Base-by-base conservation (phyloP, 176 grass and related monocot genomes). In the Raddia distichophylla region DNA sequence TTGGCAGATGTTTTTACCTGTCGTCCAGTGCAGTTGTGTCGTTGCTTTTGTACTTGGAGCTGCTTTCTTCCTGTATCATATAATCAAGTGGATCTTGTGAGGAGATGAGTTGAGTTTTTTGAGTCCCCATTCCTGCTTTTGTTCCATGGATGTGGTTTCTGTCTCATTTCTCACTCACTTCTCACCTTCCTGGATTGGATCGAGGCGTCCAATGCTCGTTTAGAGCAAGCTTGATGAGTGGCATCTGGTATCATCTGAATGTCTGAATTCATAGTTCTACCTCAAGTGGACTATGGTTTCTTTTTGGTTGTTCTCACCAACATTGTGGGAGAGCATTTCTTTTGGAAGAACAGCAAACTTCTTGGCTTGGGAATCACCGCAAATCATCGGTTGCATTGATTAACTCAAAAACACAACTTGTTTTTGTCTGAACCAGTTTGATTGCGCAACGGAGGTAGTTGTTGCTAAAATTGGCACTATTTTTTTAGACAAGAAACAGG, bases 51-150 rank as follows among this genome's bases (percentile, higher is more conserved):
- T 62, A 61, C 27, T 42, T 71, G 18, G 52, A 66, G 49, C 16
- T 22, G 8, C 53, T 12, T 60, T 75, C 18, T 40, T 75, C 51
- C 14, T 83, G 71, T 46, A 64, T 52, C 13, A 58, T n/a, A 77
- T 44, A 71, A 42, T 63, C 32, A 20, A 83, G 66, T 42, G 63
- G 42, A 61, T n/a, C 58, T 43, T 66, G 12, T 50, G 43, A 37
- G 45, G 3, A 72, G 1, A 56, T 11, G 22, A 50, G 37, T 40
- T 40, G 37, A 40, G 37, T 40, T 40, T 40, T 40, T 40, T 0
- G 37, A 40, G 2, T 55, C 6, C 9, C 2, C 13, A 15, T 56
- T 62, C 76, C 79, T 69, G 18, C 18, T 62, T 4, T 78, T 76
- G 19, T 4, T 45, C 22, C 15, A 0, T 50, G 61, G 37, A 53